Conservation (phyloP, 2,329 filamentous ascomycete species). For the Curvularia sp. region DNA sequence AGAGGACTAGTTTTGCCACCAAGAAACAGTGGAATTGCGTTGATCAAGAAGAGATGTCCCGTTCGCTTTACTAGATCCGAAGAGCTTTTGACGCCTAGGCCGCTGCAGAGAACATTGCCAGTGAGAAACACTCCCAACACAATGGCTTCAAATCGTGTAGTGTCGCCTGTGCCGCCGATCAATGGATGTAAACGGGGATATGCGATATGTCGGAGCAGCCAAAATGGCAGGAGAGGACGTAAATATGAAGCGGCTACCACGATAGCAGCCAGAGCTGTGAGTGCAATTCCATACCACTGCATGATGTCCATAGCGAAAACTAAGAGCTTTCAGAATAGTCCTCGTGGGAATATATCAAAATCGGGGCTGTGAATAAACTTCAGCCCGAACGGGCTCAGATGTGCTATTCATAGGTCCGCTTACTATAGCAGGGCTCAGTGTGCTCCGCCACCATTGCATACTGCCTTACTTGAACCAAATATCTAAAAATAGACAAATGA, state of each 20-base stretch:
- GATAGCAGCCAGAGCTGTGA: constrained; percentile 1
- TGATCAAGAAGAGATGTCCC: constrained; percentile 2
- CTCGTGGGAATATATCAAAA: not conserved
- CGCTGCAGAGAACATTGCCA: constrained; percentile 3
- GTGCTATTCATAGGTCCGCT: constrained; percentile 1
- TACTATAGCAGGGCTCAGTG: not conserved
- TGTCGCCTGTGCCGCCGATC: not conserved
- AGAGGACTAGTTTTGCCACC: constrained; percentile 1
- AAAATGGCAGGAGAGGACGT: constrained; percentile 2
- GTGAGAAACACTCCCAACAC: not conserved
- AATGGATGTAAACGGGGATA: constrained; percentile 2
- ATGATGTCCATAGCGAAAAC: not conserved
- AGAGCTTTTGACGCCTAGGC: constrained; percentile 1
- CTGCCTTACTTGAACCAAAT: not conserved
- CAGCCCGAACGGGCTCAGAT: constrained; percentile 4
- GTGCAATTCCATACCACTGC: constrained; percentile 2
- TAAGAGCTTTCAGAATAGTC: not conserved
- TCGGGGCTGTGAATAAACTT: not conserved
- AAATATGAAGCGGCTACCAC: not conserved
- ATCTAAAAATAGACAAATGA: not conserved
- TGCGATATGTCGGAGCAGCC: constrained; percentile 3
- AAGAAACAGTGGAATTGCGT: constrained; percentile 2
- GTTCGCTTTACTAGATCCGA: constrained; percentile 3
- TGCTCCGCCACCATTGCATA: not conserved
- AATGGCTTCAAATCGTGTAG: not conserved